phyloP scores from a whole-genome alignment of 2,329 filamentous ascomycete species.

The Biscogniauxia mediterranea region DNA sequence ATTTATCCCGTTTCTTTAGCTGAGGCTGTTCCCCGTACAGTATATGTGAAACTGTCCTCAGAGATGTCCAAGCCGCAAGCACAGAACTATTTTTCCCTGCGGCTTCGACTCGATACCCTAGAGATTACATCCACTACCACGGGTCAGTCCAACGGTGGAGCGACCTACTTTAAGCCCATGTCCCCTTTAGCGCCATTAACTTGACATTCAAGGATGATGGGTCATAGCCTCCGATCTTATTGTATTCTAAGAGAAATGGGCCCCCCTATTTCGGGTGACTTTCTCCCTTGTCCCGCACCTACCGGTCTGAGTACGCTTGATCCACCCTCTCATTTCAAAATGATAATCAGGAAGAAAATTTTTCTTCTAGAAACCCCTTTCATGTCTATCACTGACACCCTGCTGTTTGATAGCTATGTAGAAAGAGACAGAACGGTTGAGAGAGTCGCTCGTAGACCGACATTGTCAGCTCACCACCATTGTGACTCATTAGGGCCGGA shows the following conservation, averaged over 20 bases:
- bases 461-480: slow-evolving; percentile 6
- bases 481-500: slow-evolving; percentile 28
- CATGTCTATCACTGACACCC: neutral
- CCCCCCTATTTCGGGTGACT: slow-evolving; percentile 5
- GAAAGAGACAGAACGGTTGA: neutral
- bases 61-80: slow-evolving; percentile 21
- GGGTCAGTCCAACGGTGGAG: slow-evolving; percentile 33
- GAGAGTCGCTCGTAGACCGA: neutral
- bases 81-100: slow-evolving; percentile 13
- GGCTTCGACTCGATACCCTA: slow-evolving; percentile 17
- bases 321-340: slow-evolving; percentile 2
- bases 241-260: slow-evolving; percentile 3
- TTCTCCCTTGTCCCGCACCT: slow-evolving; percentile 8
- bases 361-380: neutral
- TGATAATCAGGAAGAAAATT: neutral
- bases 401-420: neutral
- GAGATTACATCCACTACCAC: slow-evolving; percentile 36
- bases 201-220: neutral
- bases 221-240: neutral
- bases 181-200: slow-evolving; percentile 17
- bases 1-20: neutral
- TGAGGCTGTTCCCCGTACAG: slow-evolving; percentile 25
- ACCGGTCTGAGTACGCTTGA: slow-evolving; percentile 7
- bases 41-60: slow-evolving; percentile 22
- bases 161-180: slow-evolving; percentile 17